Evolutionary conservation across 139 green algal genomes (phyloP).

Genomic region (Klebsormidium nitens): DNA sequence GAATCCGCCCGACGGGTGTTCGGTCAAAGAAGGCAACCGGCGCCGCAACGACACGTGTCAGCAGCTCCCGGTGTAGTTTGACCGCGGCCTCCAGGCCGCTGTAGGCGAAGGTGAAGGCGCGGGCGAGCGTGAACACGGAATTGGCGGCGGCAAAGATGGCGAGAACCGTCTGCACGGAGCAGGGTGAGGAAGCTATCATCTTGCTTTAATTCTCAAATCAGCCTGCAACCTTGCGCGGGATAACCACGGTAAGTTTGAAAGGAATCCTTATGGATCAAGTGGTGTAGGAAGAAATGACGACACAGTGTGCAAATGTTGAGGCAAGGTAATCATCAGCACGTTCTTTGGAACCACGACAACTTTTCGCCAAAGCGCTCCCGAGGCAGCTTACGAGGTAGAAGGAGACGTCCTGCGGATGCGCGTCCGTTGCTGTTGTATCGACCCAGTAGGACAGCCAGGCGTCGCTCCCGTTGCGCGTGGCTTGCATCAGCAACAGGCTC

Average conservation of each 20-base stretch:
- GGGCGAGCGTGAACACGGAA: conserved; percentile 54
- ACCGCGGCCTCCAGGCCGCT: conserved; percentile 49
- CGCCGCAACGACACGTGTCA: conserved; percentile 55
- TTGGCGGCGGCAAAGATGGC: conserved; percentile 53
- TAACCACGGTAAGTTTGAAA: too few species aligned
- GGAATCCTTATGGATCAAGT: too few species aligned
- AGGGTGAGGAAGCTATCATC: neutral
- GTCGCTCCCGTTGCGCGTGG: conserved; percentile 62
- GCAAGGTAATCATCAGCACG: too few species aligned
- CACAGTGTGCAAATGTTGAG: too few species aligned
- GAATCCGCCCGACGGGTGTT: conserved; percentile 77
- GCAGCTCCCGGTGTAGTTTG: conserved; percentile 55
- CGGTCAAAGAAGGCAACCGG: conserved; percentile 88
- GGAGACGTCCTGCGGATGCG: too few species aligned
- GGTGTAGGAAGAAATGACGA: too few species aligned
- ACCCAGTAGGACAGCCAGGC: conserved; percentile 72
- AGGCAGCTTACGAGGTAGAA: too few species aligned
- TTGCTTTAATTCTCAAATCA: too few species aligned
- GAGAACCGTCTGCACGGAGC: conserved; percentile 35
- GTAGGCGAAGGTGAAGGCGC: conserved; percentile 75
- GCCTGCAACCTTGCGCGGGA: too few species aligned
- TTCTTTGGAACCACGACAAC: too few species aligned
- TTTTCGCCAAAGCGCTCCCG: too few species aligned
- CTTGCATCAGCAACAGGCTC: conserved; percentile 44
- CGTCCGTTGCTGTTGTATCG: too few species aligned